Conservation (phyloP, 495 filamentous ascomycete species). For the Glutinoglossum americanum region DNA sequence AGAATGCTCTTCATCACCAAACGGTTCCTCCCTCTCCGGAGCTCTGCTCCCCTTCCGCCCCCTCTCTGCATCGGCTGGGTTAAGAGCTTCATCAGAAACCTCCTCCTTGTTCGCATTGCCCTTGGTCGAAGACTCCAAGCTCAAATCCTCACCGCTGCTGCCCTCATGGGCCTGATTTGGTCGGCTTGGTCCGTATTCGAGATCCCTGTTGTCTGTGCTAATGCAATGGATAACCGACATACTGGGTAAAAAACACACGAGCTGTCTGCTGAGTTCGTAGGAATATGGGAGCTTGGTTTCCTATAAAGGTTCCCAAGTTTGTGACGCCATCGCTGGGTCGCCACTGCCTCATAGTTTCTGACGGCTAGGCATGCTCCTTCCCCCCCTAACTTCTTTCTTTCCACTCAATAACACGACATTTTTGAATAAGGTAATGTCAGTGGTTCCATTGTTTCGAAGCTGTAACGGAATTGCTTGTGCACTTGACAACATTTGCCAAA, state of each 20-base stretch:
- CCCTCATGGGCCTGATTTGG: neutral
- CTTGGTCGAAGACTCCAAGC: neutral
- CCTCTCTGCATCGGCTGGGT: neutral
- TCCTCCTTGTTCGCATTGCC: neutral
- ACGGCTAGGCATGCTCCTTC: neutral
- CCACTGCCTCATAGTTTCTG: neutral
- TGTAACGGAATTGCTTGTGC: neutral
- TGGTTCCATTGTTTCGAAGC: neutral
- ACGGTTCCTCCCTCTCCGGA: neutral
- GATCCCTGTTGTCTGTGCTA: neutral
- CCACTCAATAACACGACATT: neutral
- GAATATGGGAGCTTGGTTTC: neutral
- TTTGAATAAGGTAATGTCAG: too few relatives aligned
- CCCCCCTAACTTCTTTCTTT: neutral
- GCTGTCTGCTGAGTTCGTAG: neutral
- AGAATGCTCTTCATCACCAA: neutral
- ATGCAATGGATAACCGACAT: neutral
- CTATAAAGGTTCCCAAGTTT: neutral
- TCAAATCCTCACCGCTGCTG: neutral
- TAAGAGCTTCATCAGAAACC: neutral
- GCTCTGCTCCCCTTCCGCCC: neutral
- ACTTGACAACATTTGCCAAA: too few relatives aligned
- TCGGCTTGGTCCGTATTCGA: neutral
- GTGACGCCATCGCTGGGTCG: neutral
- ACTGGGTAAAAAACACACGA: neutral